A percentile compares a stretch with the other conserved stretches of the same genome.
Conservation (phyloP, 192 early-diverging fungal genomes). For the Coemansia sp. region DNA sequence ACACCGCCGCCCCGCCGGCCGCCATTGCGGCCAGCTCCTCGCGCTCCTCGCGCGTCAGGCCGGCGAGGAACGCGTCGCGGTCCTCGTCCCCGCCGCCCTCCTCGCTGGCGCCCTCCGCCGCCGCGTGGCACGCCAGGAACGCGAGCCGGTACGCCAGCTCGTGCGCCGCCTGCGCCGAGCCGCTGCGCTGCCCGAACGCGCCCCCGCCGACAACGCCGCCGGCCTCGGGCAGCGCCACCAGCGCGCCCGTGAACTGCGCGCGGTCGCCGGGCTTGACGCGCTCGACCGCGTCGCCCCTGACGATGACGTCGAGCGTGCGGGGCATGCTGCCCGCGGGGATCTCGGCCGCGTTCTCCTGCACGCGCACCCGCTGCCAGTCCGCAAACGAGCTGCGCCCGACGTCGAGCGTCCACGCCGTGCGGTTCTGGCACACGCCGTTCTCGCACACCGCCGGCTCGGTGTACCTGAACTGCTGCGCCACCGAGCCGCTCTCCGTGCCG, state of each 20-base stretch:
- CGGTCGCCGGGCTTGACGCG: conserved; percentile 95
- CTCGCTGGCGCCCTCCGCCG: conserved; percentile 54
- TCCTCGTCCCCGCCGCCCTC: conserved; percentile 66
- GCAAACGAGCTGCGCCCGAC: conserved; percentile 85
- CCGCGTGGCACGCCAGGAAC: conserved; percentile 82
- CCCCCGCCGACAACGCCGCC: conserved; percentile 83
- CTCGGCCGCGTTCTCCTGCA: conserved; percentile 95
- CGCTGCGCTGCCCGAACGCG: conserved; percentile 76
- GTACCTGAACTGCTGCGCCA: conserved; percentile 97
- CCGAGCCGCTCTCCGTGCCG: conserved; percentile 71
- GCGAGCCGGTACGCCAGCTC: conserved; percentile 93
- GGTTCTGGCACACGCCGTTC: conserved; percentile 80
- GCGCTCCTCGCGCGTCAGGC: conserved; percentile 72
- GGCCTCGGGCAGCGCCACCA: conserved; percentile 93
- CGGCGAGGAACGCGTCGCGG: conserved; percentile 62
- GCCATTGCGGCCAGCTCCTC: conserved; percentile 75
- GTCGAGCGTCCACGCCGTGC: conserved; percentile 74
- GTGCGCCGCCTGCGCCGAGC: background rate
- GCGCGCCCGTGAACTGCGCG: conserved; percentile 81
- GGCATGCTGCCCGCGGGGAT: conserved; percentile 98
- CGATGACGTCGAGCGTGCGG: conserved; percentile 90
- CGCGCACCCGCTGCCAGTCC: conserved; percentile 97
- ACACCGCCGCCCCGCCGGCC: conserved; percentile 63
- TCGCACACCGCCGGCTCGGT: conserved; percentile 90
- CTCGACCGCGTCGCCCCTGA: conserved; percentile 92